Base-by-base conservation (phyloP, 805 yeast species). In the Ogataea thermomethanolica region DNA sequence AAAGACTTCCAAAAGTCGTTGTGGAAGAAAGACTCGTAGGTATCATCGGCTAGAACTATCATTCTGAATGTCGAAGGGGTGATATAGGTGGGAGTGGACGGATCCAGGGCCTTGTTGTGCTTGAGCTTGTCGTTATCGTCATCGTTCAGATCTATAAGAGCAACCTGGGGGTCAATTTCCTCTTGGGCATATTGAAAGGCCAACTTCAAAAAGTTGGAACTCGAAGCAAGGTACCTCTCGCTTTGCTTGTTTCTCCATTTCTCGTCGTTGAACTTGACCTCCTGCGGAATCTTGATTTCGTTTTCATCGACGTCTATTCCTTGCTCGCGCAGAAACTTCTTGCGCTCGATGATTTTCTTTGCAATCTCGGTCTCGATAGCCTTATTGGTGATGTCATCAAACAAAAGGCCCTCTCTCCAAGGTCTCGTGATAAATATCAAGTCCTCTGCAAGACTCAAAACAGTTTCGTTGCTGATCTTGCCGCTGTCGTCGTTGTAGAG, bases 11-110 rank as follows among this genome's bases (percentile, higher is more conserved):
- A 72, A 25, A 88, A 66, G 0, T 89, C 82, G 20, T 70, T 67
- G 10, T 86, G 71, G 64, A 93, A 93, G 46, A 91, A 78, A 29
- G 84, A 68, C 60, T 93, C 98, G 51, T 88, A 84, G 0, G 96
- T 85, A 55, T 89, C 98, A 59, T 90, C 96, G 0, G 98, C 97
- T 5, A 91, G 67, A 5, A 93, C 67, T 1, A 93, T 95, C 99
- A 91, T 91, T 46, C 98, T 70, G 65, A 91, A 91, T 0, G 96
- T 89, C 0, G 98, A 87, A 12, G 88, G 66, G 38, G 84, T 85
- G 37, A 90, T 71, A 43, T 67, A 78, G 8, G 82, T 78, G 1
- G 95, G 95, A 24, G 81, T 76, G 24, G 75, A 71, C 3, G 96
- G 96, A 56, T 88, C 86, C 27, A 88, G 65, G 0, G 95, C 96